A percentile compares a stretch with the other conserved stretches of the same genome.
Conservation (phyloP, 2,329 filamentous ascomycete species). For the Botrytis hyacinthi region DNA sequence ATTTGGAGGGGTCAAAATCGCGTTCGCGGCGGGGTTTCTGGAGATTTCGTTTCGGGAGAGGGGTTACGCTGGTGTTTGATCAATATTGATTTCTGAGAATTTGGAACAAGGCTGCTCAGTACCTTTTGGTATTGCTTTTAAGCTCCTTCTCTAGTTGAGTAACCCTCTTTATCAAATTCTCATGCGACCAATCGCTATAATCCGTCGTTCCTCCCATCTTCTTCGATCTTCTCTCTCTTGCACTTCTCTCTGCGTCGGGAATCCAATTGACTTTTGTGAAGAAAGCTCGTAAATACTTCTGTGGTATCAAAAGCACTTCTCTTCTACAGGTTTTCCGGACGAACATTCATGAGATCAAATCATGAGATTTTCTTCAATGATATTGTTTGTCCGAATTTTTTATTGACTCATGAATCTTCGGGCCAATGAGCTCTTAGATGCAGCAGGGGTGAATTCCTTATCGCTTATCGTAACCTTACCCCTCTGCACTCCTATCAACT, state of each 20-base stretch:
- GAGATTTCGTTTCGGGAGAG: constrained; percentile 43
- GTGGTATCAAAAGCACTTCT: background rate
- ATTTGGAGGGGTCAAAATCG: constrained; percentile 70
- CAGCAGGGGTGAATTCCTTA: constrained; percentile 16
- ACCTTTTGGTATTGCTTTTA: constrained; percentile 46
- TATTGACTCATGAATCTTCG: constrained; percentile 11
- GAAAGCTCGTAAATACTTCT: background rate
- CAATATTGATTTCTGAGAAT: background rate
- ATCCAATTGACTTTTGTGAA: background rate
- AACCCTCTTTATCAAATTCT: constrained; percentile 67
- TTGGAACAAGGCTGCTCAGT: background rate
- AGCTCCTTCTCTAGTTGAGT: constrained; percentile 66
- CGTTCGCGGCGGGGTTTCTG: constrained; percentile 36
- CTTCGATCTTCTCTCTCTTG: constrained; percentile 15
- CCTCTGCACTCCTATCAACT: background rate
- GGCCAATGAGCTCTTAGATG: constrained; percentile 11
- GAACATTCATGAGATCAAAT: constrained; percentile 14
- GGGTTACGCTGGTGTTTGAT: constrained; percentile 18
- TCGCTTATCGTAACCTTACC: constrained; percentile 17
- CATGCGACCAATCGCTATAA: constrained; percentile 67
- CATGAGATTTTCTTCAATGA: background rate
- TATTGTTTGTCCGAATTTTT: background rate
- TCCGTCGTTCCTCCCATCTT: constrained; percentile 37
- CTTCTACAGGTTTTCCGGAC: background rate
- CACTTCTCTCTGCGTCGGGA: constrained; percentile 17